Evolutionary conservation across 176 grass and related monocot species (phyloP), one percentile per base, ranked within the genome.

Genomic region (Juncus effusus): DNA sequence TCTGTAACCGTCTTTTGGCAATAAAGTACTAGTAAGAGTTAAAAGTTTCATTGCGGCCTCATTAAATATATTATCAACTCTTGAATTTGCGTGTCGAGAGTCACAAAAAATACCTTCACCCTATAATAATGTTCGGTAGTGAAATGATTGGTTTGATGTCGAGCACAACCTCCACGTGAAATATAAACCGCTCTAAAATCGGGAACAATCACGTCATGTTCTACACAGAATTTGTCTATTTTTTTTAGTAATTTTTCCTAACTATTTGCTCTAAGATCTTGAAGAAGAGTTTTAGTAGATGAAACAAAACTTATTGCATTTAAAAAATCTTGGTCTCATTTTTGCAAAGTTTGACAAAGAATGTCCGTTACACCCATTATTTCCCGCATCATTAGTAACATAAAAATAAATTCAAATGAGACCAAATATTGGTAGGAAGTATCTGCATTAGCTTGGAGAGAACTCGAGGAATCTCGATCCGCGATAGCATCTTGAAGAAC

Each of bases 151-250:
- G 40, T 42, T 1, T 65, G 60, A 76, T 35, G 16, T 40, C 5
- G 2, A 51, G 45, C 35, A 10, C 73, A 38, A 13, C 73, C 59
- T 62, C 60, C 59, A 54, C 28, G 11, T 36, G 61, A 40, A 56
- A 76, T 54, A 5, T 65, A 65, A 40, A 14, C 16, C 35, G 11
- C 45, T 5, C 65, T 13, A 28, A 76, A 62, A 3, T 76, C 4
- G 52, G 45, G 42, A 56, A 76, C 7, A 40, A 12, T 13, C 7
- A 76, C 56, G 3, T 6, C 16, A 65, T 52, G 11, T 37, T 10
- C 11, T 39, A 47, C 2, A 54, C 28, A 76, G 2, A 63, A 76
- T 12, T 54, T 36, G 3, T 12, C 3, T 12, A 54, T 35, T 19
- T 2, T 62, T 2, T 2, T 11, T 7, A 74, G 3, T 6, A 74